Conservation (phyloP, 2,329 filamentous ascomycete species). For the Fusarium newnesense region DNA sequence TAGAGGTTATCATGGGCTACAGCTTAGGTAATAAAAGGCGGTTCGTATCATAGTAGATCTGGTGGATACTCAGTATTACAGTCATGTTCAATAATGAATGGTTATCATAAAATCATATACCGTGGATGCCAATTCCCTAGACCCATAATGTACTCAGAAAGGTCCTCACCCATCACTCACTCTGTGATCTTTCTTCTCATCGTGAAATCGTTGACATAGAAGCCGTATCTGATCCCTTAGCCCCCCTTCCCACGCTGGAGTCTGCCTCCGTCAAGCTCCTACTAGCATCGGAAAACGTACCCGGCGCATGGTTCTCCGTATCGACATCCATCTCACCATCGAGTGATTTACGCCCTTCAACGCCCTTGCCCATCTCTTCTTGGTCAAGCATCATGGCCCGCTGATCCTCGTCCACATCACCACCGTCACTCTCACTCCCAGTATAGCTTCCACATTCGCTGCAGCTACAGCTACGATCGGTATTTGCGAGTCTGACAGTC, state of each 20-base stretch:
- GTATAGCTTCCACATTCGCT: slow-evolving; percentile 51
- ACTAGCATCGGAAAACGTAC: slow-evolving; percentile 51
- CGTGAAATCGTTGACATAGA: slow-evolving; percentile 49
- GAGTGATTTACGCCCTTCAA: slow-evolving; percentile 25
- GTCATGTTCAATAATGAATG: background rate
- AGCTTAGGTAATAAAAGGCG: slow-evolving; percentile 1
- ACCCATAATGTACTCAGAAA: background rate
- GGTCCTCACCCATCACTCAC: slow-evolving; percentile 4
- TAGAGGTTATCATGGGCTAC: background rate
- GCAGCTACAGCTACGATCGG: slow-evolving; percentile 52
- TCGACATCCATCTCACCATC: slow-evolving; percentile 39
- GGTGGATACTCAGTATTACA: slow-evolving; percentile 6
- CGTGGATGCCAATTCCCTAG: background rate
- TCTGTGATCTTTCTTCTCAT: slow-evolving; percentile 11
- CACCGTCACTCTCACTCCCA: slow-evolving; percentile 42
- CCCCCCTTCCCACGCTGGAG: slow-evolving; percentile 48
- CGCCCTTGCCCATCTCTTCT: slow-evolving; percentile 17
- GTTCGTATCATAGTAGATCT: background rate
- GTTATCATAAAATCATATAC: background rate
- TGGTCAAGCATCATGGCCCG: slow-evolving; percentile 36
- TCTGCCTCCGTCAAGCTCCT: slow-evolving; percentile 51
- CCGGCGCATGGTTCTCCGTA: slow-evolving; percentile 34
- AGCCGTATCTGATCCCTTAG: slow-evolving; percentile 53
- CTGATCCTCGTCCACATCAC: slow-evolving; percentile 24
- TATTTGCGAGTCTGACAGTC: slow-evolving; percentile 67